Percentiles rank a stretch among this genome's conserved stretches.
Evolutionary conservation across 352 stramenopile species (phyloP).

Genomic region (Phytophthora fragariaefolia): DNA sequence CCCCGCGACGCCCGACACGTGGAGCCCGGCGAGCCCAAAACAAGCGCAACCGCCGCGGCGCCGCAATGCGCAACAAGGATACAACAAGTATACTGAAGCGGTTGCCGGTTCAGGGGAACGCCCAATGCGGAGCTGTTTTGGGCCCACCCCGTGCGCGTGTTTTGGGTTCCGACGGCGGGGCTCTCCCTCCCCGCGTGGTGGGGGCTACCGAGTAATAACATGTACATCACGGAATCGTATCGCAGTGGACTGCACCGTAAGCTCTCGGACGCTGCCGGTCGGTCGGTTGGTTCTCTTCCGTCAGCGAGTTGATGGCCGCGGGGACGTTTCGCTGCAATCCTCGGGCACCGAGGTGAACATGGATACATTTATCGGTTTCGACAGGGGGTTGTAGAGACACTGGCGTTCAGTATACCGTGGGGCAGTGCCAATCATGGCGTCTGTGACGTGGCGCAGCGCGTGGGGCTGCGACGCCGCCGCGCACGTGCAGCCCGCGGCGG

Average conservation of each 20-base stretch:
- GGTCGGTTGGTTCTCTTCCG: too few species aligned
- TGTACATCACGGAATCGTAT: too few species aligned
- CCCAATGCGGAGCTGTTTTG: neutral
- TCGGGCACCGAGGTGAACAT: too few species aligned
- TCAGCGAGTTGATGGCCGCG: too few species aligned
- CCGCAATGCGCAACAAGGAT: neutral
- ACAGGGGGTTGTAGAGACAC: slow-evolving; percentile 19
- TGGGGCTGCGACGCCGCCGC: slow-evolving; percentile 15
- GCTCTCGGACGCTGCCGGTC: too few species aligned
- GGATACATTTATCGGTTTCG: slow-evolving; percentile 24
- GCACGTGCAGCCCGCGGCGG: slow-evolving; percentile 12
- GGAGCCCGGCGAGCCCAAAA: slow-evolving; percentile 25
- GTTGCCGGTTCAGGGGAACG: slow-evolving; percentile 1
- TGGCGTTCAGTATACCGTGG: slow-evolving; percentile 22
- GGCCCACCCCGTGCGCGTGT: too few species aligned
- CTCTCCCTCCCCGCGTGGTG: too few species aligned
- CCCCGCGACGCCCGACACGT: too few species aligned
- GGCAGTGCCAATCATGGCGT: slow-evolving; percentile 21
- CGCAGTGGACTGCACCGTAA: too few species aligned
- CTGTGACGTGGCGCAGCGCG: slow-evolving; percentile 34
- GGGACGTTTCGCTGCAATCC: too few species aligned
- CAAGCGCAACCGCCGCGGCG: slow-evolving; percentile 1
- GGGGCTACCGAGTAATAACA: too few species aligned
- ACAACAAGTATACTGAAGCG: neutral
- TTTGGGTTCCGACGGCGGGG: slow-evolving; percentile 2